phyloP scores from a whole-genome alignment of 306 rosid genomes.

The Rosa lucieae region DNA sequence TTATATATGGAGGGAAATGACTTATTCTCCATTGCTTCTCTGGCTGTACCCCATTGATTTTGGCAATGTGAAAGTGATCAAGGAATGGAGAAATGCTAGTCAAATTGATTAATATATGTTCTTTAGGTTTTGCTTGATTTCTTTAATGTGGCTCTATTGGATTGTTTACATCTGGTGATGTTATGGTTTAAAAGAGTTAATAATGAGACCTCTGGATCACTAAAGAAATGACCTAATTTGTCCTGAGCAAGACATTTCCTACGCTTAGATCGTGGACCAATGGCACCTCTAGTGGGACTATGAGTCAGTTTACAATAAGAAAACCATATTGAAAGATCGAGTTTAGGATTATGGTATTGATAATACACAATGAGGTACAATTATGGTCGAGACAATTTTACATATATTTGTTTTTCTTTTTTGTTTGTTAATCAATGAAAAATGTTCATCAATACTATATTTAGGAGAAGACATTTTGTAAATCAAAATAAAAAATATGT shows the following conservation, averaged over 20 bases:
- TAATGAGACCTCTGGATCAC: neutral
- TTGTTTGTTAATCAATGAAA: too few species aligned
- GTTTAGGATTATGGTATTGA: too few species aligned
- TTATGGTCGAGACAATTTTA: too few species aligned
- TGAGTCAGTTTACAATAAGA: neutral
- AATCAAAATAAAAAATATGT: too few species aligned
- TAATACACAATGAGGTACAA: too few species aligned
- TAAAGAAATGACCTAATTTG: neutral
- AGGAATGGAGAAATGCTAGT: neutral
- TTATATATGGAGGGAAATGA: neutral
- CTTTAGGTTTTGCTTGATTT: neutral
- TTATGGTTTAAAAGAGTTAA: neutral
- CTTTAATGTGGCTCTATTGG: neutral
- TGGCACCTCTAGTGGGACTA: neutral
- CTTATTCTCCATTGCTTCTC: conserved; percentile 8
- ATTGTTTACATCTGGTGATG: neutral
- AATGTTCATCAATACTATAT: too few species aligned
- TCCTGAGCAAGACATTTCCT: neutral
- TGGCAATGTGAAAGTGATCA: neutral
- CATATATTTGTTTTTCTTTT: too few species aligned
- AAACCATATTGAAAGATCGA: too few species aligned
- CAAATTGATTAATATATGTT: neutral
- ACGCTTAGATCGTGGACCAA: neutral
- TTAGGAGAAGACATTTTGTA: too few species aligned
- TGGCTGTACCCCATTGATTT: conserved; percentile 10